These are phyloP conservation scores for Bombardia bombarda DNA, from an alignment of 495 filamentous ascomycete species.

Conservation along the genomic window DNA sequence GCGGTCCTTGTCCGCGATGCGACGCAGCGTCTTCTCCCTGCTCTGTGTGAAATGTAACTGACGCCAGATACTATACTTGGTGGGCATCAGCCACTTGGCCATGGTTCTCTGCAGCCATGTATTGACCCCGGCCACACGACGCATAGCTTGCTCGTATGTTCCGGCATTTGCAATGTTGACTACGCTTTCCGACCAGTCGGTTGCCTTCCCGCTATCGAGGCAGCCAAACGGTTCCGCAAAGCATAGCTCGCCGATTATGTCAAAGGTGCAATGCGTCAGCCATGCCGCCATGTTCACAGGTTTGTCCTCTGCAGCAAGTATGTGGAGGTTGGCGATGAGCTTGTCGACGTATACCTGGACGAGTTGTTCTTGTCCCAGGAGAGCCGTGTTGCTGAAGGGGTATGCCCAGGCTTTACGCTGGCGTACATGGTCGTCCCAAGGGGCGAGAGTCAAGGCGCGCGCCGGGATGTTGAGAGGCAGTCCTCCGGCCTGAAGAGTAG, in stretches of 20 bases:
- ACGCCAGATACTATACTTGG: constrained; percentile 3
- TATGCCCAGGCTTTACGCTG: constrained; percentile 43
- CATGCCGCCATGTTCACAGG: constrained; percentile 38
- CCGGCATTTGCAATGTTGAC: constrained; percentile 6
- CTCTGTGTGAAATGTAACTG: constrained; percentile 12
- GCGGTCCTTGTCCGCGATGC: constrained; percentile 8
- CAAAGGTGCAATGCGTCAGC: constrained; percentile 45
- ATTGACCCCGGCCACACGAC: constrained; percentile 13
- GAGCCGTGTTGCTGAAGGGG: constrained; percentile 38
- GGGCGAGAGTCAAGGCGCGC: constrained; percentile 9
- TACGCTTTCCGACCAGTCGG: constrained; percentile 18
- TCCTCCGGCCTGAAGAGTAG: constrained; percentile 35
- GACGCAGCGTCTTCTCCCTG: constrained; percentile 9
- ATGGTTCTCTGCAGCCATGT: constrained; percentile 15
- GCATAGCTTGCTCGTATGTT: constrained; percentile 13
- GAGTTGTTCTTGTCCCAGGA: constrained; percentile 34
- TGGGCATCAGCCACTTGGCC: constrained; percentile 8
- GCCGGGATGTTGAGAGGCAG: constrained; percentile 4
- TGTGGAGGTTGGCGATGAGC: constrained; percentile 14
- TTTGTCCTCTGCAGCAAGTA: constrained; percentile 6
- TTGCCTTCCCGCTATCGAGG: constrained; percentile 28
- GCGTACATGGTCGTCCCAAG: constrained; percentile 31
- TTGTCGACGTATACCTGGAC: constrained; percentile 27
- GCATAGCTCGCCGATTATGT: constrained; percentile 53
- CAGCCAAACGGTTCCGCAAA: constrained; percentile 53